phyloP scores from a whole-genome alignment of 2,329 filamentous ascomycete genomes.

The Clonostachys chloroleuca region DNA sequence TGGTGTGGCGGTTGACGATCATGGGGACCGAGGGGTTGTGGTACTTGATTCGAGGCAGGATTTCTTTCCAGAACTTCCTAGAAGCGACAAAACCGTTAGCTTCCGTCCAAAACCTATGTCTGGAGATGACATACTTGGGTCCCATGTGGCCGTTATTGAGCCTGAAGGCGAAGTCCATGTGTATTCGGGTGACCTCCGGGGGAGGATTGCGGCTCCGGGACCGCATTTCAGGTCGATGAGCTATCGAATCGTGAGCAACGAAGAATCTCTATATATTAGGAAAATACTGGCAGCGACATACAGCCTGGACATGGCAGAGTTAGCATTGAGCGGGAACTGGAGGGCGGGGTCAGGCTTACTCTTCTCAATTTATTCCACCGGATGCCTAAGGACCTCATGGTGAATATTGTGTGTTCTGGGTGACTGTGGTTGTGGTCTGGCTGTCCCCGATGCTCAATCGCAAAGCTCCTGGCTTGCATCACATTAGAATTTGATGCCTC shows the following conservation, averaged over 20 bases:
- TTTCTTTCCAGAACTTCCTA: slow-evolving; percentile 85
- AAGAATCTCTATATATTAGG: not conserved
- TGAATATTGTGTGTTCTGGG: slow-evolving; percentile 5
- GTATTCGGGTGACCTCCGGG: slow-evolving; percentile 68
- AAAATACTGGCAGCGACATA: not conserved
- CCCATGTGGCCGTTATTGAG: slow-evolving; percentile 67
- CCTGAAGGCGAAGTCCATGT: slow-evolving; percentile 64
- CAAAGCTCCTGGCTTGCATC: not conserved
- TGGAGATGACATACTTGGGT: slow-evolving; percentile 50
- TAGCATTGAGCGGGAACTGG: not conserved
- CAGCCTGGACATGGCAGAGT: slow-evolving; percentile 3
- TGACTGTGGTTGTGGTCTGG: slow-evolving; percentile 1
- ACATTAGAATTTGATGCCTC: not conserved
- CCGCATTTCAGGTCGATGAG: slow-evolving; percentile 73
- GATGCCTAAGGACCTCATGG: slow-evolving; percentile 48
- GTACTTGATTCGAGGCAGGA: slow-evolving; percentile 85
- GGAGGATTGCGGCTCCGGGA: slow-evolving; percentile 77
- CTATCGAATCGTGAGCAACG: slow-evolving; percentile 32
- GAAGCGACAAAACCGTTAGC: not conserved
- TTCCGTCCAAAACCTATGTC: slow-evolving; percentile 12
- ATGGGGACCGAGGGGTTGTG: slow-evolving; percentile 86
- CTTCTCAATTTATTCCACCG: slow-evolving; percentile 71
- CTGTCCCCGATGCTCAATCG: slow-evolving; percentile 2
- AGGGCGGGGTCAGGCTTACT: slow-evolving; percentile 43
- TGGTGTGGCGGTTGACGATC: slow-evolving; percentile 66